phyloP scores from a whole-genome alignment of 768 basidiomycete genomes.

The Boletus subparvulus region DNA sequence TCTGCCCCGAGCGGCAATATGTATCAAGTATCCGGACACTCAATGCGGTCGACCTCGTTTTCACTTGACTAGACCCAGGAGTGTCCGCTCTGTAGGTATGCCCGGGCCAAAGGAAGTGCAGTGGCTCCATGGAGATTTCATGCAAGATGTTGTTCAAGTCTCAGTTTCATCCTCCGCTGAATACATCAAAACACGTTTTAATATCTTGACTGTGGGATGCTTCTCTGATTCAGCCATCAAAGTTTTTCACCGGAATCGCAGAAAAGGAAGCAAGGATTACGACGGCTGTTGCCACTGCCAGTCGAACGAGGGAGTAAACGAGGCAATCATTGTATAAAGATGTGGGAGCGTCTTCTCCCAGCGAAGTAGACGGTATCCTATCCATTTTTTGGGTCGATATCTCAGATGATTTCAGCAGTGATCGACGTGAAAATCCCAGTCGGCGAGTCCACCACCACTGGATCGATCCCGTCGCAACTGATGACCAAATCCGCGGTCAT shows the following conservation, averaged over 20 bases:
- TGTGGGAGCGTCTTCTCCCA: neutral
- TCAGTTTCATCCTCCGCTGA: too few relatives aligned
- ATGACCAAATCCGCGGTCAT: conserved; percentile 11
- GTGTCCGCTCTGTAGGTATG: too few relatives aligned
- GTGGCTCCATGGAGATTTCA: neutral
- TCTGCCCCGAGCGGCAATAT: too few relatives aligned
- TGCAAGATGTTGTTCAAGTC: too few relatives aligned
- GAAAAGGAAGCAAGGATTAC: neutral
- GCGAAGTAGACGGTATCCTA: neutral
- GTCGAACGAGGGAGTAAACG: too few relatives aligned
- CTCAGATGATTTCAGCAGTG: neutral
- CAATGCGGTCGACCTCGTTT: too few relatives aligned
- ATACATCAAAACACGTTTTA: neutral
- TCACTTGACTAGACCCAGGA: too few relatives aligned
- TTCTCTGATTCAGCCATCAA: neutral
- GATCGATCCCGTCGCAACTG: neutral
- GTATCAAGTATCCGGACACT: too few relatives aligned
- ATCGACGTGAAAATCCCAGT: neutral
- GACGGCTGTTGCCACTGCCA: neutral
- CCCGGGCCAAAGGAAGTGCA: too few relatives aligned
- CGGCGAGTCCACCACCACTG: neutral
- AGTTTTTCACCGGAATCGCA: neutral
- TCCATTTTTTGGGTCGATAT: neutral
- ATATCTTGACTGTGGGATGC: neutral
- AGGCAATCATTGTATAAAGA: neutral